A percentile compares a stretch with the other conserved stretches of the same genome.
These are phyloP conservation scores for Nevesoporus exiguus DNA, from an alignment of 768 basidiomycete species.

Conservation along the genomic window DNA sequence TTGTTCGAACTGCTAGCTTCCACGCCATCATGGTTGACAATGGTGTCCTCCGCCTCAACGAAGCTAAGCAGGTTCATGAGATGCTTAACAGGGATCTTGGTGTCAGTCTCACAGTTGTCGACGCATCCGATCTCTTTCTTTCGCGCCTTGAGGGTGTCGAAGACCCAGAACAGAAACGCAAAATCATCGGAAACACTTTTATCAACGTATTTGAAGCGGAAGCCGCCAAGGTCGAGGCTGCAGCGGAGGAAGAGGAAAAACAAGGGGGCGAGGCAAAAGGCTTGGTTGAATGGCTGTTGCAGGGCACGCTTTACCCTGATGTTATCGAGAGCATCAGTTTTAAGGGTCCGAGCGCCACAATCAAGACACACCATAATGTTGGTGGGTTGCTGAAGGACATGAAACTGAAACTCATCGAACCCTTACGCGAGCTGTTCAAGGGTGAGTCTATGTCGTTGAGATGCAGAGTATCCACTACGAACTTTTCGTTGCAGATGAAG, in stretches of 20 bases:
- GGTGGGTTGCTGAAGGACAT: conserved; percentile 95
- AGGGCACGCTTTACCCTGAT: conserved; percentile 97
- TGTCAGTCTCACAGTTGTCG: conserved; percentile 93
- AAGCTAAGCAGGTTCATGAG: conserved; percentile 84
- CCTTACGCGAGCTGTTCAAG: conserved; percentile 96
- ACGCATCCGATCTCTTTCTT: conserved; percentile 93
- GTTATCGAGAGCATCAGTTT: conserved; percentile 99
- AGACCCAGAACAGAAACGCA: conserved; percentile 95
- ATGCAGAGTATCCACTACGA: neutral
- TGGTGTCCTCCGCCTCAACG: conserved; percentile 90
- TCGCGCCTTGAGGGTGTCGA: conserved; percentile 85
- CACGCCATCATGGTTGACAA: conserved; percentile 99
- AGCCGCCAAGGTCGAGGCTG: conserved; percentile 82
- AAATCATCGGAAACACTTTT: conserved; percentile 98
- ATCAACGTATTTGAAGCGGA: conserved; percentile 97
- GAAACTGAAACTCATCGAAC: conserved; percentile 98
- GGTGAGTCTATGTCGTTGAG: conserved; percentile 45
- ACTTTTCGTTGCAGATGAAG: conserved; percentile 67
- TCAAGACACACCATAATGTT: conserved; percentile 99
- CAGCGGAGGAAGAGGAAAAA: conserved; percentile 71
- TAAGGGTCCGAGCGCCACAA: conserved; percentile 97
- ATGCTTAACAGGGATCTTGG: conserved; percentile 94
- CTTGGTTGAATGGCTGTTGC: conserved; percentile 93
- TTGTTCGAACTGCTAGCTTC: conserved; percentile 54
- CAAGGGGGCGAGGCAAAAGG: conserved; percentile 73